A percentile compares a stretch with the other conserved stretches of the same genome.
Conservation (phyloP, 345 rosid genomes). For the Durio zibethinus region DNA sequence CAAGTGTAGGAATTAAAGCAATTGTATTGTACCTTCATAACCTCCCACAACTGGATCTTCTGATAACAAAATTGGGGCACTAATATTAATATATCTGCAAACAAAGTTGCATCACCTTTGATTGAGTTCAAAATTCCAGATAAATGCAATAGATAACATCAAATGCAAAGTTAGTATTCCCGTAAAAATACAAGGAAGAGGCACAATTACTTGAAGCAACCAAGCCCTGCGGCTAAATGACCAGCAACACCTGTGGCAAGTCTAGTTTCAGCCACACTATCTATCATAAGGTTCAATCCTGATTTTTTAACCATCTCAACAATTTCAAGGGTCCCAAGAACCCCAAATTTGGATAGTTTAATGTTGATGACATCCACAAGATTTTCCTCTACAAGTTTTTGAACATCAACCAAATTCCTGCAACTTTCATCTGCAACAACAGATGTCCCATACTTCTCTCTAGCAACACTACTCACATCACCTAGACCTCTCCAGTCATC, state of each 20-base stretch:
- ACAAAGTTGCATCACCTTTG: neutral
- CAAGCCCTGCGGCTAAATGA: constrained; percentile 17
- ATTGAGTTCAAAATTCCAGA: neutral
- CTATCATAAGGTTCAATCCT: constrained; percentile 15
- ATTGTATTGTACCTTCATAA: constrained; percentile 16
- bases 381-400: constrained; percentile 8
- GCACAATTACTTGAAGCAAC: constrained; percentile 15
- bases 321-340: constrained; percentile 16
- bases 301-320: constrained; percentile 3
- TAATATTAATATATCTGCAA: constrained; percentile 11
- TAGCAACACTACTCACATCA: constrained; percentile 15
- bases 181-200: too few relatives aligned
- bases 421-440: constrained; percentile 20
- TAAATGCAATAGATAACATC: too few relatives aligned
- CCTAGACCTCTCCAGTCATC: constrained; percentile 21
- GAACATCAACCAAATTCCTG: constrained; percentile 4
- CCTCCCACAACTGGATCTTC: constrained; percentile 22
- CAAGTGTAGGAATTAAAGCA: neutral
- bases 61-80: constrained; percentile 14
- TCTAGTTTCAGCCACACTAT: constrained; percentile 13
- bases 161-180: too few relatives aligned
- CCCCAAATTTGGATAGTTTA: constrained; percentile 19
- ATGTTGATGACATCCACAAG: constrained; percentile 19
- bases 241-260: constrained; percentile 22
- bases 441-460: constrained; percentile 15